Evolutionary conservation across 257 asterid genomes (phyloP).

Genomic region (Solanum gandarillasii): DNA sequence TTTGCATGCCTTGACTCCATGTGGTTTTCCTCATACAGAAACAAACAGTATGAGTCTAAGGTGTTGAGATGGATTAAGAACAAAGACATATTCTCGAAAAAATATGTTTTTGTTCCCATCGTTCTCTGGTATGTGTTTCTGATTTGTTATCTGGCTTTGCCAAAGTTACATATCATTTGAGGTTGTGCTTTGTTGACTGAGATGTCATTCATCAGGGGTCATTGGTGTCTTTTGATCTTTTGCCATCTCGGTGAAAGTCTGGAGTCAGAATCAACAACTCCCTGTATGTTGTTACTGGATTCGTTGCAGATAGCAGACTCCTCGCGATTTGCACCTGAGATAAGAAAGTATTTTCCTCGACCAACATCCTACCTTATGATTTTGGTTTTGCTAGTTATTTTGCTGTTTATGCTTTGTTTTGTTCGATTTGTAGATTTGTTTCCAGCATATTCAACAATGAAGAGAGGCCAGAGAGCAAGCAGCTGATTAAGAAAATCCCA

Average conservation of each 20-base stretch:
- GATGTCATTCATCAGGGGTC: conserved; percentile 36
- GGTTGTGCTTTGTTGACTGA: background rate
- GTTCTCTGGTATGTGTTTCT: conserved; percentile 44
- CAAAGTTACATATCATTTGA: background rate
- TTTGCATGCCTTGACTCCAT: conserved; percentile 32
- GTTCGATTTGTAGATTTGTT: conserved; percentile 31
- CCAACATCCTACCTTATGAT: background rate
- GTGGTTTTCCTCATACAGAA: conserved; percentile 40
- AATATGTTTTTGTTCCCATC: conserved; percentile 59
- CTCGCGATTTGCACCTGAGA: conserved; percentile 38
- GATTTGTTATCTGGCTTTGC: background rate
- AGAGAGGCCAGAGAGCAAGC: conserved; percentile 19
- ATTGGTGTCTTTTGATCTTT: conserved; percentile 73
- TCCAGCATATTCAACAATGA: conserved; percentile 27
- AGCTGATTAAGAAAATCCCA: conserved; percentile 29
- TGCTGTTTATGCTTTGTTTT: background rate
- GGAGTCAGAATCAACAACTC: conserved; percentile 19
- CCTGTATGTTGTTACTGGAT: conserved; percentile 64
- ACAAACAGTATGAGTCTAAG: background rate
- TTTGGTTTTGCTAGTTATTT: background rate
- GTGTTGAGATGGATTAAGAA: conserved; percentile 53
- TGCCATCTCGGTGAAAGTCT: conserved; percentile 48
- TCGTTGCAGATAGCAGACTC: conserved; percentile 31
- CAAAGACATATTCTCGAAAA: conserved; percentile 30
- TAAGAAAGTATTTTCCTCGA: conserved; percentile 36